Conservation (phyloP, 495 filamentous ascomycete species). For the Lasiosphaeria ovina region DNA sequence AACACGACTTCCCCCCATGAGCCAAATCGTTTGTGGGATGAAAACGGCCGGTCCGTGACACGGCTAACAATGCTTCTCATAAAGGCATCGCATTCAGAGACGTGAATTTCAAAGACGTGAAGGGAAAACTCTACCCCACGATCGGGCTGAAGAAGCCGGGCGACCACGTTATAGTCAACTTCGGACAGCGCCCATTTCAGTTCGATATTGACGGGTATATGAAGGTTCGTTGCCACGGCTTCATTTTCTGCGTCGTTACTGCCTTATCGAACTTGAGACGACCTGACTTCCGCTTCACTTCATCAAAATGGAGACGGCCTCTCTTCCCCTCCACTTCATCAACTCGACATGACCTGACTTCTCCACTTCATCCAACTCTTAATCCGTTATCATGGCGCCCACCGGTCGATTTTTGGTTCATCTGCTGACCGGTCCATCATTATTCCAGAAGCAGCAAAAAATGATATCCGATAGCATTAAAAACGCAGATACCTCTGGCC, state of each 20-base stretch:
- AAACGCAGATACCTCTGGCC: conserved; percentile 40
- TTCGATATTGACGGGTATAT: conserved; percentile 93
- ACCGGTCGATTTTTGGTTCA: conserved; percentile 4
- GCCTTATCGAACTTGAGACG: background rate
- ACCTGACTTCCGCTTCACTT: background rate
- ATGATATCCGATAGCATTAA: conserved; percentile 47
- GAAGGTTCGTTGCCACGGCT: conserved; percentile 50
- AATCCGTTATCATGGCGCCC: background rate
- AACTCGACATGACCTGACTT: background rate
- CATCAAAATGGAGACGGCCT: background rate
- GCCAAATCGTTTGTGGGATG: background rate
- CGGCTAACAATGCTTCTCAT: conserved; percentile 12
- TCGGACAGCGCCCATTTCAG: conserved; percentile 84
- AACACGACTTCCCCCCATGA: background rate
- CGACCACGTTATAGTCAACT: conserved; percentile 84
- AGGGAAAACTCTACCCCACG: conserved; percentile 72
- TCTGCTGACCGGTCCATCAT: background rate
- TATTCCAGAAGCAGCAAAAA: conserved; percentile 57
- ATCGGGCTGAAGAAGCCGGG: conserved; percentile 91
- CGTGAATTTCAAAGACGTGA: conserved; percentile 62
- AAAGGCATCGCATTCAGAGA: conserved; percentile 79
- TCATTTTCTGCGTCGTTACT: background rate
- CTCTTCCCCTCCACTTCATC: too few species aligned
- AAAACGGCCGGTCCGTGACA: background rate
- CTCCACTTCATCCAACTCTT: background rate